phyloP scores from a whole-genome alignment of 345 rosid species.

The Populus pruinosa region DNA sequence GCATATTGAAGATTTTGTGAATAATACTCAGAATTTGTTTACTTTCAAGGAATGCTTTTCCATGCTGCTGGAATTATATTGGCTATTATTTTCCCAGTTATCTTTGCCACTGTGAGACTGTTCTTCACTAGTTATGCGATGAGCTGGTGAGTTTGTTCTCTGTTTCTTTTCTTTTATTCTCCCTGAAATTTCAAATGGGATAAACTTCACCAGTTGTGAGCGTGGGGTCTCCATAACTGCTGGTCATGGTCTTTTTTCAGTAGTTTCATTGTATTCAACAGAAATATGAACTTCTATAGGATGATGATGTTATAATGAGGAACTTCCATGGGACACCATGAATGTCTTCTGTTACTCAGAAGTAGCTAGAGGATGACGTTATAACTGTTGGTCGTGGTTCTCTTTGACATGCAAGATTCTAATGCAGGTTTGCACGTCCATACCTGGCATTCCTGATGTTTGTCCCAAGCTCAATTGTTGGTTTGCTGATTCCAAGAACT shows the following conservation, averaged over 20 bases:
- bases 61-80: constrained; percentile 64
- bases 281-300: background rate
- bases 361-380: background rate
- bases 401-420: constrained; percentile 7
- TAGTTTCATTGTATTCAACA: background rate
- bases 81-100: constrained; percentile 64
- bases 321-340: background rate
- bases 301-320: background rate
- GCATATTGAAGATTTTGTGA: background rate
- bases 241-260: background rate
- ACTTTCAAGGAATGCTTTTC: constrained; percentile 60
- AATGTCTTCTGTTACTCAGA: background rate
- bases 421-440: constrained; percentile 92
- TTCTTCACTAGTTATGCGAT: constrained; percentile 65
- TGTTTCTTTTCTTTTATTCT: constrained; percentile 1
- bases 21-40: constrained; percentile 19
- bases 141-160: constrained; percentile 64
- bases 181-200: background rate
- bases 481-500: constrained; percentile 69
- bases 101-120: constrained; percentile 67
- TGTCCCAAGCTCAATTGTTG: constrained; percentile 72
- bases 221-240: background rate
- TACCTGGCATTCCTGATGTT: constrained; percentile 84
- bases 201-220: background rate
- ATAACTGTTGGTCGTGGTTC: background rate